These are phyloP conservation scores for Euphorbia corollata DNA, from an alignment of 441 rosid genomes.

Conservation along the genomic window DNA sequence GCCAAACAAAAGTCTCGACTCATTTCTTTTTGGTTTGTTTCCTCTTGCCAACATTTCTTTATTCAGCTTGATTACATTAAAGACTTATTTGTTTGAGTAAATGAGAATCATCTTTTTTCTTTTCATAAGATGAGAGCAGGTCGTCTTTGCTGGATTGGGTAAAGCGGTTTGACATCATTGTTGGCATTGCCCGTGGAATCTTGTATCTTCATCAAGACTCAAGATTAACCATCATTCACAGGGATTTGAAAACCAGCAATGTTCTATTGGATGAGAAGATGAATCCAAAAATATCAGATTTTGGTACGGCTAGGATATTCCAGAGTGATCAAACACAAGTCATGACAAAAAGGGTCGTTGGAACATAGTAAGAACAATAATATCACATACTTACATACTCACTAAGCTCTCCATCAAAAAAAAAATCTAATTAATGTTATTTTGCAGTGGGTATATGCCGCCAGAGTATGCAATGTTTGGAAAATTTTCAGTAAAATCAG, in stretches of 20 bases:
- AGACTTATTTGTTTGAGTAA: neutral
- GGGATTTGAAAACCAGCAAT: constrained; percentile 62
- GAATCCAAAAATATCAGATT: constrained; percentile 22
- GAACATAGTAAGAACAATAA: constrained; percentile 19
- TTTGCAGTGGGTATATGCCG: constrained; percentile 36
- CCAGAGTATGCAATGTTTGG: constrained; percentile 39
- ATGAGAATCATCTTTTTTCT: neutral
- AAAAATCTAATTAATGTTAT: neutral
- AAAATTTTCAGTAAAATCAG: constrained; percentile 30
- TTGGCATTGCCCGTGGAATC: constrained; percentile 53
- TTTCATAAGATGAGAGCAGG: neutral
- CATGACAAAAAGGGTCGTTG: constrained; percentile 14
- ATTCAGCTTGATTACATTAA: neutral
- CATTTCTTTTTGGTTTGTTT: neutral
- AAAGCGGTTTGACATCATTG: constrained; percentile 34
- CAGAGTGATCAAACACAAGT: constrained; percentile 11
- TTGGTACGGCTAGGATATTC: constrained; percentile 18
- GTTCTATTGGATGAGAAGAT: constrained; percentile 17
- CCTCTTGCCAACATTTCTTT: neutral
- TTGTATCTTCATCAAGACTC: constrained; percentile 63
- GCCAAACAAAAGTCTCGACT: constrained; percentile 38
- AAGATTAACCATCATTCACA: constrained; percentile 48
- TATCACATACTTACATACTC: too few species aligned
- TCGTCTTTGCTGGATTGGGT: constrained; percentile 33
- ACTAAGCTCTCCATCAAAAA: too few species aligned